These are phyloP conservation scores for Areca catechu DNA, from an alignment of 176 grass and related monocot species.

Conservation along the genomic window DNA sequence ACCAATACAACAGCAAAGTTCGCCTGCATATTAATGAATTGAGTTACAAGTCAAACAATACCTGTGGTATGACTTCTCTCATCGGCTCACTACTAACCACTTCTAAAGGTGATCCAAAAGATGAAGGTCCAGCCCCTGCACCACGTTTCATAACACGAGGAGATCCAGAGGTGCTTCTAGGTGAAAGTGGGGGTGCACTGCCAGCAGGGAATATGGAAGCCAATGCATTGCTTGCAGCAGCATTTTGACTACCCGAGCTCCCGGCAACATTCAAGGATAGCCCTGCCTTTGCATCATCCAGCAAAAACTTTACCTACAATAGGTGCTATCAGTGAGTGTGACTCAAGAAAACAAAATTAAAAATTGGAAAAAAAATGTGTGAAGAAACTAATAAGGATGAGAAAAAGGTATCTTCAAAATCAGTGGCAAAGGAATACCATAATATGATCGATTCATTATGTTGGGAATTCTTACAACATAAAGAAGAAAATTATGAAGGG, in stretches of 20 bases:
- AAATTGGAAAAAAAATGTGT: background rate
- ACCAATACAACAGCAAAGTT: background rate
- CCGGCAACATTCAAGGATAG: conserved; percentile 13
- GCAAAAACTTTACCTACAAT: conserved; percentile 38
- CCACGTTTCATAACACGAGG: conserved; percentile 48
- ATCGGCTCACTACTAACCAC: conserved; percentile 28
- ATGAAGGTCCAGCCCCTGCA: conserved; percentile 23
- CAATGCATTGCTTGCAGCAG: conserved; percentile 38
- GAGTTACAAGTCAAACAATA: conserved; percentile 9
- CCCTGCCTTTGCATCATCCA: conserved; percentile 47
- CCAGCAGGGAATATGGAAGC: conserved; percentile 60
- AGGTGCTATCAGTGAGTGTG: background rate
- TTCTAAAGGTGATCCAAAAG: conserved; percentile 49
- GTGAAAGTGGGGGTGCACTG: conserved; percentile 73
- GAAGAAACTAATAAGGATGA: background rate
- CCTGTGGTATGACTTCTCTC: conserved; percentile 88
- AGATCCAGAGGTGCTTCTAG: conserved; percentile 49
- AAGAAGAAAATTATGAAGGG: too few relatives aligned
- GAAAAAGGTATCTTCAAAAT: too few relatives aligned
- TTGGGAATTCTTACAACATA: too few relatives aligned
- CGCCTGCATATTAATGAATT: conserved; percentile 5
- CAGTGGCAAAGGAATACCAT: too few relatives aligned
- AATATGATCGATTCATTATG: too few relatives aligned
- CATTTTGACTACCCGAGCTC: conserved; percentile 7
- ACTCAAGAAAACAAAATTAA: background rate